phyloP scores from a whole-genome alignment of 257 asterid species.

The Echites panduratus region DNA sequence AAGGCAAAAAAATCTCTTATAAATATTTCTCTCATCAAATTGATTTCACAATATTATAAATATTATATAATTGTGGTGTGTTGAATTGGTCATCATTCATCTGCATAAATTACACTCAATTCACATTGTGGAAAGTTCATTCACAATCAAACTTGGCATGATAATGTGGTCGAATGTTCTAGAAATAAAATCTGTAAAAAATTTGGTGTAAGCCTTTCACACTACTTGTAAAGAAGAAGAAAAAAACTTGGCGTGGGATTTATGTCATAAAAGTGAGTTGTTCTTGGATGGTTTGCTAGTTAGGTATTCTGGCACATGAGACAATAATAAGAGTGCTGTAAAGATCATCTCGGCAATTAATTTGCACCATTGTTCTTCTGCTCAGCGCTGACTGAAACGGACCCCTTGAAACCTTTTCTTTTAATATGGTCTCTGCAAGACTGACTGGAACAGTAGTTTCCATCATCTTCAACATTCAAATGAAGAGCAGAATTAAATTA shows the following conservation, averaged over 20 bases:
- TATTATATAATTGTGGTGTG: background rate
- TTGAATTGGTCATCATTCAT: conserved; percentile 9
- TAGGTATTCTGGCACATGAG: background rate
- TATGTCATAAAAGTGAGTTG: no score
- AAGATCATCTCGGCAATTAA: background rate
- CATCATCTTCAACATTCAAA: background rate
- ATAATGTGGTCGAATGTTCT: no score
- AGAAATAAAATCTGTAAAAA: no score
- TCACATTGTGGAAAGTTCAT: background rate
- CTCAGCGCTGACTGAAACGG: no score
- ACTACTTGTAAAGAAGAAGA: no score
- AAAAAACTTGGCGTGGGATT: background rate
- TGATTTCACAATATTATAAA: background rate
- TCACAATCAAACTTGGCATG: conserved; percentile 1
- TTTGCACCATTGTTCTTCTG: background rate
- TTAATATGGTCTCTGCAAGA: background rate
- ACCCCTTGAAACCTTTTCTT: background rate
- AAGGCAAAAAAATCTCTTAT: no score
- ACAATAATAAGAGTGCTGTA: background rate
- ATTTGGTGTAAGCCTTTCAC: no score
- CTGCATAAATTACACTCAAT: conserved; percentile 4
- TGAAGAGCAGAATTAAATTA: background rate
- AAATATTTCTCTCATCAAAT: background rate
- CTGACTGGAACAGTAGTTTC: background rate
- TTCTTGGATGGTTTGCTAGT: background rate